Conservation (phyloP, 371 early-diverging fungal species). For the Entomophthora muscae region DNA sequence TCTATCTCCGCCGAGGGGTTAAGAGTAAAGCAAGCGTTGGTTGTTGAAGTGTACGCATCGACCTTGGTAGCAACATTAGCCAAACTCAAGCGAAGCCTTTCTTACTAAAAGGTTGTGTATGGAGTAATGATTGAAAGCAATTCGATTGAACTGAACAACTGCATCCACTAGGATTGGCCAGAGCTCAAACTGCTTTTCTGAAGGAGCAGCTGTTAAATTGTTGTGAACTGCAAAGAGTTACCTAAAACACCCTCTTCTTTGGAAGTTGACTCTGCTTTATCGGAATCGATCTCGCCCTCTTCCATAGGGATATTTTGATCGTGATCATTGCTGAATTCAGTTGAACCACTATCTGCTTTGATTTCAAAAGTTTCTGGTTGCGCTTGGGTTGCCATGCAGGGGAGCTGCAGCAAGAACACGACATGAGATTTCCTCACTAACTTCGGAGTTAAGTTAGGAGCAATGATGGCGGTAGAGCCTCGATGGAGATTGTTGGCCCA, state of each 20-base stretch:
- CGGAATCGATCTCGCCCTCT: background rate
- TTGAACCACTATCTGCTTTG: too few relatives aligned
- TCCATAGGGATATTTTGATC: background rate
- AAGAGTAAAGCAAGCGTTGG: background rate
- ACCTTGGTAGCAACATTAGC: background rate
- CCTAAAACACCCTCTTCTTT: background rate
- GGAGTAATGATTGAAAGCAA: background rate
- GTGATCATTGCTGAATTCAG: too few relatives aligned
- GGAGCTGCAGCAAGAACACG: too few relatives aligned
- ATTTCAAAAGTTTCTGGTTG: too few relatives aligned
- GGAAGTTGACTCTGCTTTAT: background rate
- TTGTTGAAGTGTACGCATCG: background rate
- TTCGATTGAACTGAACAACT: background rate
- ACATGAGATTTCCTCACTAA: too few relatives aligned
- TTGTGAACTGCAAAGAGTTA: background rate
- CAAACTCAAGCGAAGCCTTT: background rate
- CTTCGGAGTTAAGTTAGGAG: too few relatives aligned
- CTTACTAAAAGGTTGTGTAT: background rate
- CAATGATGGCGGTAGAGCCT: too few relatives aligned
- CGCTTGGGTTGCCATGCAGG: too few relatives aligned
- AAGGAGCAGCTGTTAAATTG: background rate
- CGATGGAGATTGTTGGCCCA: too few relatives aligned
- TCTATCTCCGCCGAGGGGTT: background rate
- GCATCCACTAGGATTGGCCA: background rate
- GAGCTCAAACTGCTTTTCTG: background rate